phyloP scores from a whole-genome alignment of 2,329 filamentous ascomycete species.

The Alternaria infectoria region DNA sequence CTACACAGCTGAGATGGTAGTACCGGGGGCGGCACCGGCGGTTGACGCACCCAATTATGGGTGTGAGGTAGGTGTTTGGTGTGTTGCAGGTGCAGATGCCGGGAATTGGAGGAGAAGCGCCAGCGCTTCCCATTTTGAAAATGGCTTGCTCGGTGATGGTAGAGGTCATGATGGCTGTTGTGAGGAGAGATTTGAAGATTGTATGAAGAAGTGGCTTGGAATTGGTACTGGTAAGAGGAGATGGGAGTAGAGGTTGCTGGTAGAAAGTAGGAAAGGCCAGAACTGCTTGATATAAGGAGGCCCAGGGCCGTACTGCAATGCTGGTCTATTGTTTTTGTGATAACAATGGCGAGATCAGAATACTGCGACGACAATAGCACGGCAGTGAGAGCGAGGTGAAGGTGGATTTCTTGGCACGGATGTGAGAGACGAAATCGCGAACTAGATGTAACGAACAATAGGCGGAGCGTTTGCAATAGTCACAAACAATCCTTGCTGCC shows the following conservation, averaged over 20 bases:
- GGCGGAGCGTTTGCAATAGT: not conserved
- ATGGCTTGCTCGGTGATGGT: not conserved
- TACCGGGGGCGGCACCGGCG: not conserved
- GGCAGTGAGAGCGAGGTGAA: not conserved
- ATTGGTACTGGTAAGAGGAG: too few relatives aligned
- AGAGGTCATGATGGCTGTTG: not conserved
- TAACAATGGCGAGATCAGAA: not conserved
- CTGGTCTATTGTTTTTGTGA: not conserved
- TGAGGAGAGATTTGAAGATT: not conserved
- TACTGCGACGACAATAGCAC: not conserved
- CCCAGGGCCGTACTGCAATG: not conserved
- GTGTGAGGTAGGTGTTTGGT: not conserved
- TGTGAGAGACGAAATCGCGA: not conserved
- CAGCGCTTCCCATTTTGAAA: not conserved
- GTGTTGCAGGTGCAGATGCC: not conserved
- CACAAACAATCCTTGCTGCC: not conserved
- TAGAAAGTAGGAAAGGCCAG: not conserved
- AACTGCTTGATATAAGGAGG: not conserved
- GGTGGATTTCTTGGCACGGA: not conserved
- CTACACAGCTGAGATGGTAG: constrained; percentile 5
- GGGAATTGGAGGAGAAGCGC: not conserved
- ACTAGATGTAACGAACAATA: not conserved
- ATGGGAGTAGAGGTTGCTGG: not conserved
- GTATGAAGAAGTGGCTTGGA: not conserved
- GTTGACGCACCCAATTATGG: constrained; percentile 3